Base-by-base conservation (phyloP, 371 early-diverging fungal species). In the Capniomyces stellatus region DNA sequence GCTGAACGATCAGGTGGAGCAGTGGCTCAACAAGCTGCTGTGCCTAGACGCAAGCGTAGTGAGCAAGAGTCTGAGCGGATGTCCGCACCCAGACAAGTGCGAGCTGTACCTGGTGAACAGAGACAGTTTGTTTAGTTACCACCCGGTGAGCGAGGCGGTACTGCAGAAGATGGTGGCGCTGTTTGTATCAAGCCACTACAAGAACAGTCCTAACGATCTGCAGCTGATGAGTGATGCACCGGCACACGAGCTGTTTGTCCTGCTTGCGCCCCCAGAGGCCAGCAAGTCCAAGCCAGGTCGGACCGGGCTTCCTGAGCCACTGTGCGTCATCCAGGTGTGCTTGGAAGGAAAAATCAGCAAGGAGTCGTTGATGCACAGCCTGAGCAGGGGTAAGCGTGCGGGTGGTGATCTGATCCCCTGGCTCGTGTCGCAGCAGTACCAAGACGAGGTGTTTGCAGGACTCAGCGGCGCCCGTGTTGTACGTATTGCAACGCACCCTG, bases 401-500 rank as follows among this genome's bases (percentile, higher is more conserved):
- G 78, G 85, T 49, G 99, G 99, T 35, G 98, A 99, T 64, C 74
- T 98, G 71, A 97, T 99, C 60, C 98, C 98, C 0, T 98, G 98
- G 98, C 73, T 92, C 43, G 73, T 98, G 40, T 76, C 91, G 18
- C 93, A 94, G 61, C 88, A 93, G 67, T 97, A 87, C 78, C 91
- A 91, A 71, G 95, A 97, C 67, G 86, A 87, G 55, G 94, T 91
- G 60, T 94, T 98, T 71, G 91, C 94, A 1, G 71, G 83, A 24
- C 72, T 92, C 31, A 84, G 85, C 1, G 99, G 99, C 30, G 90
- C 95, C 15, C 83, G 99, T 55, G 81, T 99, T n/a, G 97, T 99
- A n/a, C 87, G 99, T 54, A 95, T 99, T 58, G 98, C 98, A 29
- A 94, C 98, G 0, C 97, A 97, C 67, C 98, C 98, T 3, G 95